Base-by-base conservation (phyloP, 2,329 filamentous ascomycete genomes). In the Orbilia ellipsospora region DNA sequence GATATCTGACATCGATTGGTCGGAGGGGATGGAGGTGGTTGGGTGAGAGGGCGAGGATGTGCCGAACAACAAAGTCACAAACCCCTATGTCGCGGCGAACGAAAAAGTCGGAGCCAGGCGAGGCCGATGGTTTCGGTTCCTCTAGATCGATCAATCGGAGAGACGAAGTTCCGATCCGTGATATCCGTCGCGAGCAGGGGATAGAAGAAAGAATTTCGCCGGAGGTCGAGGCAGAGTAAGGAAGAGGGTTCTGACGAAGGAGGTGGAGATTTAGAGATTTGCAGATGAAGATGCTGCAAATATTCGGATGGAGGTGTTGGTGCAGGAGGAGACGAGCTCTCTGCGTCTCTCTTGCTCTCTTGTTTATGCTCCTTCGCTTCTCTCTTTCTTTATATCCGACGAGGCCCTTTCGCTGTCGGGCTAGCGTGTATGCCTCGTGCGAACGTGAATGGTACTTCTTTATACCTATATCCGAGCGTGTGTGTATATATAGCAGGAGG, bases 1-100 rank as follows among this genome's bases (percentile, higher is more conserved):
- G 57, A 65, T 42, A 28, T 64, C 54, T 68, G 44, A 57, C 72
- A 75, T 75, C 72, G 55, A 73, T 64, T 40, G 44, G 13, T 18
- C 57, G 18, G 52, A 44, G 44, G 36, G 45, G 50, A 51, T 44
- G 56, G 56, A 13, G 42, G 40, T 45, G 42, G 60, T 42, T 28
- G 40, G n/a, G 16, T 16, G 31, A 50, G 20, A 50, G 5, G 54
- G 44, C 54, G 26, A 36, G 23, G 45, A 54, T 10, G 56, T 68
- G 26, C 55, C 62, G 56, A 55, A 64, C 63, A 36, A 36, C 40
- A 52, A 56, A 26, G 56, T 60, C 36, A 63, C 18, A 61, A 54
- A 23, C 45, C 68, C 55, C 36, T 64, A 31, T 40, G 51, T 74
- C 70, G 65, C 62, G 57, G 62, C 56, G 52, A 57, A 62, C 44